Evolutionary conservation across 345 rosid species (phyloP), one percentile per base, ranked within the genome.

Genomic region (Citrus cavaleriei): DNA sequence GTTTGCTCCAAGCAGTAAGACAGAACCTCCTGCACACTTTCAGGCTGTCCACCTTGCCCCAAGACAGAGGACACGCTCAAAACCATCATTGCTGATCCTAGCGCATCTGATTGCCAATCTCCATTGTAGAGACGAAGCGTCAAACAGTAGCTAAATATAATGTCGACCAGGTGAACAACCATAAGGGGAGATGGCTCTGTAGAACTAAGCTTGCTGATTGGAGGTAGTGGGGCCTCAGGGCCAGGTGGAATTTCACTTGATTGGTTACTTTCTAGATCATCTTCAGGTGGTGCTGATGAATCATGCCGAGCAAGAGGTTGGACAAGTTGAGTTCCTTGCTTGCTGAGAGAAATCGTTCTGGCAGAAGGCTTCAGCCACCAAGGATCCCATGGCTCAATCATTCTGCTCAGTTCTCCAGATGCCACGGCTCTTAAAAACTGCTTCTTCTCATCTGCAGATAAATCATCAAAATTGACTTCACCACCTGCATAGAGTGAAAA

Each of bases 321-420:
- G 66, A 94, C 83, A 14, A 94, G 91, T 51, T 75, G 87, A 63
- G 89, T 85, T 75, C 98, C 99, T 38, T 85, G 87, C 69, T 76
- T 79, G 66, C 97, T 86, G 37, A 91, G 91, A 68, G 85, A 79
- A 71, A 94, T 87, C 69, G 81, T 80, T 79, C 85, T 79, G 42
- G 97, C 97, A 70, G 91, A 88, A 86, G 91, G 89, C 57, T 79
- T 86, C 75, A 91, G 78, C 99, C 99, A 96, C 98, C 99, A 96
- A 58, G 99, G 99, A 37, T 91, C 95, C 99, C 99, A 94, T 14
- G 97, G 97, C 78, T 91, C 82, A 54, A 94, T 93, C 92, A 93
- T 83, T 85, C 84, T 96, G 80, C 99, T 90, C 79, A 96, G 83
- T 84, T 93, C 97, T 27, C 99, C 98, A 66, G 94, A 94, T 71